Evolutionary conservation across 2,329 filamentous ascomycete genomes (phyloP), one percentile per base, ranked within the genome.

Genomic region (Fusarium gaditjirri): DNA sequence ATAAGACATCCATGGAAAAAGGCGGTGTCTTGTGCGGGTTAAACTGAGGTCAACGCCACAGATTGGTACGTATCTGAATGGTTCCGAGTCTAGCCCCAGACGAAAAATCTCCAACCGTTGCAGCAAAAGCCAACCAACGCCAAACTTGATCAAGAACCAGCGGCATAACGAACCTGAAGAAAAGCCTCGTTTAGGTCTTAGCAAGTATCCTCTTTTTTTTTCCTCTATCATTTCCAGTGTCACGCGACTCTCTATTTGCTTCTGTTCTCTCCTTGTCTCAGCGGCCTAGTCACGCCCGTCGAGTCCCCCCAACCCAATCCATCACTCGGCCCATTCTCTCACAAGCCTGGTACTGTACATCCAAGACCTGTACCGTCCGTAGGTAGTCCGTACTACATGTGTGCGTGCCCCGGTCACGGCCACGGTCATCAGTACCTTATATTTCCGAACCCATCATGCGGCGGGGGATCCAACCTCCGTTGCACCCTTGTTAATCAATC

Each of bases 401-500:
- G 71, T 72, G 71, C 68, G 68, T 75, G 73, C 73, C 68, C 68
- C 65, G 61, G 73, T 71, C 68, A 55, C 73, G 59, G 73, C 71
- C 65, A 69, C 65, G 63, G 73, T 71, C 65, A 55, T 74, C 64
- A 58, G 65, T 59, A 71, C 68, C 57, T 70, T 75, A 74, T 72
- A 74, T 75, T 60, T 70, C 76, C 71, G 62, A 70, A 74, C 62
- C 76, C 82, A 85, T 80, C 77, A 90, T 90, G 89, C 86, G 84
- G 88, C 84, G 85, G 80, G 78, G 80, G 87, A 87, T 85, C 82
- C 78, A 73, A 76, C 80, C 87, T 88, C 88, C 86, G 85, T 86
- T 84, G 86, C 86, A 85, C 81, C 81, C 78, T 75, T 81, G 76
- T 78, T 77, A 72, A 81, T 85, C 86, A 89, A 82, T 80, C 86